These are phyloP conservation scores for Russula sp. DNA, from an alignment of 768 basidiomycete genomes.

Conservation along the genomic window DNA sequence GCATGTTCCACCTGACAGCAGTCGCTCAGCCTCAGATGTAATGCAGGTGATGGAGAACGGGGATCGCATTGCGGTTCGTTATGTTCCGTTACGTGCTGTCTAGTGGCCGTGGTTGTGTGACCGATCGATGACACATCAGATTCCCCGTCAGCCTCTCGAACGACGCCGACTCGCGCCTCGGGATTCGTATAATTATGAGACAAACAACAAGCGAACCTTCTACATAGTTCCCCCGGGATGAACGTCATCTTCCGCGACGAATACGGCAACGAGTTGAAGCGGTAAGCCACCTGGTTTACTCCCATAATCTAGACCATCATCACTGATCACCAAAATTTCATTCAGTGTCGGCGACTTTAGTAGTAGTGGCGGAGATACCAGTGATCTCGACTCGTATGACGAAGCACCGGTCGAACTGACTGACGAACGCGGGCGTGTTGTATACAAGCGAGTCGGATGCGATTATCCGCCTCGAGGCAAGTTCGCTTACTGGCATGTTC, in stretches of 20 bases:
- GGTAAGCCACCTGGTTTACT: slow-evolving; percentile 13
- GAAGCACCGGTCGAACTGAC: slow-evolving; percentile 29
- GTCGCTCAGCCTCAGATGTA: slow-evolving; percentile 27
- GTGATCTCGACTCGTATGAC: slow-evolving; percentile 15
- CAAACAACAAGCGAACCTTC: slow-evolving; percentile 23
- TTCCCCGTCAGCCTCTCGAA: slow-evolving; percentile 19
- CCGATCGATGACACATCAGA: slow-evolving; percentile 11
- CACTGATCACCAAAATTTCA: not conserved
- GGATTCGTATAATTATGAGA: slow-evolving; percentile 1
- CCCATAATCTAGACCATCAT: not conserved
- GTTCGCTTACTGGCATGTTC: not conserved
- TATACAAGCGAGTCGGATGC: slow-evolving; percentile 24
- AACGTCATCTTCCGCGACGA: slow-evolving; percentile 30
- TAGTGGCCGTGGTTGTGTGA: not conserved
- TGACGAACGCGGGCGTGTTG: slow-evolving; percentile 24
- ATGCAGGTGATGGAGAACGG: slow-evolving; percentile 26
- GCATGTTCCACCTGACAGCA: slow-evolving; percentile 14
- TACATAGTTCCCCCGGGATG: slow-evolving; percentile 32
- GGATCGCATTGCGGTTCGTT: slow-evolving; percentile 22
- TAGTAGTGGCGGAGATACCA: slow-evolving; percentile 1
- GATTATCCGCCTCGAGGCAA: not conserved
- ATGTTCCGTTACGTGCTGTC: not conserved
- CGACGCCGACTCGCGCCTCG: slow-evolving; percentile 2
- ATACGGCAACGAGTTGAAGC: slow-evolving; percentile 26
- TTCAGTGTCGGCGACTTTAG: slow-evolving; percentile 30